phyloP scores from a whole-genome alignment of 2,329 filamentous ascomycete genomes.

The Venturia pyrina region DNA sequence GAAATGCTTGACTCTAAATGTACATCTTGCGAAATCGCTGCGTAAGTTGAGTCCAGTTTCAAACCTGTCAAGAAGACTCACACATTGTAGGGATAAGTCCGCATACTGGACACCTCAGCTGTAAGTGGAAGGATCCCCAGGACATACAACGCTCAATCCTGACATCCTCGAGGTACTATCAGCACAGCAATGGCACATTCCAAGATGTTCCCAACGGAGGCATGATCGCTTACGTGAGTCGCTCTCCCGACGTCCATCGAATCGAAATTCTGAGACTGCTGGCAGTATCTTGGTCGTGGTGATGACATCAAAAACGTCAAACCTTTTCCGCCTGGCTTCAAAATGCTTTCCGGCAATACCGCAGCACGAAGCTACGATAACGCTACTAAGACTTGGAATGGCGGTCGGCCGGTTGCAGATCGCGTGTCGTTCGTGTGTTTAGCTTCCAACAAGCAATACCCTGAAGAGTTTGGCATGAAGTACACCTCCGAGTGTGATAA shows the following conservation, averaged over 20 bases:
- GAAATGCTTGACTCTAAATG: conserved; percentile 17
- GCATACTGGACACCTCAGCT: conserved; percentile 29
- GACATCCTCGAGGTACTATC: conserved; percentile 18
- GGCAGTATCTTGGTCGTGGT: conserved; percentile 20
- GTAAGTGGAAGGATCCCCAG: conserved; percentile 10
- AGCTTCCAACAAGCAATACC: conserved; percentile 16
- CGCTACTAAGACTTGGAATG: conserved; percentile 24
- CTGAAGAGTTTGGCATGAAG: conserved; percentile 23
- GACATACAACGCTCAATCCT: neutral
- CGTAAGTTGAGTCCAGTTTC: neutral
- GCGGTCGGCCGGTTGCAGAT: conserved; percentile 23
- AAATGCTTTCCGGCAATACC: conserved; percentile 23
- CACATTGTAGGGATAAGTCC: conserved; percentile 21
- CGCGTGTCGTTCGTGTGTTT: conserved; percentile 23
- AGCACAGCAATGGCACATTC: conserved; percentile 24
- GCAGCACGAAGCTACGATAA: conserved; percentile 23
- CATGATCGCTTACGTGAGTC: conserved; percentile 17
- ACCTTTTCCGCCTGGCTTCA: conserved; percentile 18
- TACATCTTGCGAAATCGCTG: conserved; percentile 23
- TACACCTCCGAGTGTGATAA: conserved; percentile 22
- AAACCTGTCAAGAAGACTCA: neutral
- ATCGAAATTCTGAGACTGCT: neutral
- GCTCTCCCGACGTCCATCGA: neutral
- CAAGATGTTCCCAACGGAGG: conserved; percentile 20
- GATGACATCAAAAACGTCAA: conserved; percentile 15